Conservation (phyloP, 306 rosid genomes). For the Pueraria montana region DNA sequence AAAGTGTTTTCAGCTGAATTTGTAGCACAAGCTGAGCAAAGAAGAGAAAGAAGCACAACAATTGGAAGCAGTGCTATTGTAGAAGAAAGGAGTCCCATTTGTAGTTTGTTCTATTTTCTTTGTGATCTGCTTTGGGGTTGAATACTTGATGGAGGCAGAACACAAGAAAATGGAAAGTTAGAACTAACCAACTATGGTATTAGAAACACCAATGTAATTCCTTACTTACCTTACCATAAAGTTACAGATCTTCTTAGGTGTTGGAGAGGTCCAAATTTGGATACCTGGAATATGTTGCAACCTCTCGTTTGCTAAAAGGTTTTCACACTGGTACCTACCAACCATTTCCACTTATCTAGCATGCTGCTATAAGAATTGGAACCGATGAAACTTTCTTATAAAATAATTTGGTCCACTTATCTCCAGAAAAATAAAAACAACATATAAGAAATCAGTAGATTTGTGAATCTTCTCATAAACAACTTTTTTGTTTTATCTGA, state of each 20-base stretch:
- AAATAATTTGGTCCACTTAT: not conserved
- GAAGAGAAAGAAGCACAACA: slow-evolving; percentile 26
- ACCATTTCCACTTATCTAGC: not conserved
- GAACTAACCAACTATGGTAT: slow-evolving; percentile 8
- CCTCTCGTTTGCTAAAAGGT: not conserved
- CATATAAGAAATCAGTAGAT: not conserved
- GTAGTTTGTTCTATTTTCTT: not conserved
- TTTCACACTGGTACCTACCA: not conserved
- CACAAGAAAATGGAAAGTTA: not conserved
- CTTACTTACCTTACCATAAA: too few relatives aligned
- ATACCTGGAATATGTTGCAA: not conserved
- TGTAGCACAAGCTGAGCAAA: not conserved
- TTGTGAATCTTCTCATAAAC: too few relatives aligned
- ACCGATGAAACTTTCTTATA: not conserved
- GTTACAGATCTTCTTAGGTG: too few relatives aligned
- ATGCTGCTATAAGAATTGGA: not conserved
- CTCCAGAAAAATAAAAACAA: not conserved
- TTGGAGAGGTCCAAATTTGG: not conserved
- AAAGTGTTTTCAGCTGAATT: slow-evolving; percentile 40
- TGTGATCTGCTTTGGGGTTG: not conserved
- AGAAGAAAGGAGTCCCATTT: slow-evolving; percentile 6
- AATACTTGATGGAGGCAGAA: not conserved
- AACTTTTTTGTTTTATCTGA: not conserved
- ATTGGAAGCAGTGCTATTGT: slow-evolving; percentile 20
- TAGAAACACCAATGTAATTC: not conserved